phyloP scores from a whole-genome alignment of 371 early-diverging fungal genomes.

The Gilbertella persicaria region DNA sequence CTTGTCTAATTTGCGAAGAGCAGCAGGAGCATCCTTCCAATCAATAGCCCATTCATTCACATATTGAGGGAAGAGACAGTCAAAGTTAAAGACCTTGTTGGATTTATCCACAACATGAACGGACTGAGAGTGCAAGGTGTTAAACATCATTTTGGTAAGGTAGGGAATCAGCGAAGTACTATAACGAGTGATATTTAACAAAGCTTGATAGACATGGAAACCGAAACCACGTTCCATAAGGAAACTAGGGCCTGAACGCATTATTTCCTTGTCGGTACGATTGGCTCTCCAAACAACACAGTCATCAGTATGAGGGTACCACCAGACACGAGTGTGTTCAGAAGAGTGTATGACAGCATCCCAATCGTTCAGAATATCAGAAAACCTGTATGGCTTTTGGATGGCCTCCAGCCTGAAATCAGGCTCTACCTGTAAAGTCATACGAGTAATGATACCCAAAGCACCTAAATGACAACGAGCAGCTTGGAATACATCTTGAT shows the following conservation, averaged over 20 bases:
- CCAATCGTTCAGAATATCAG: slow-evolving; percentile 60
- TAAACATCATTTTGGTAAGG: slow-evolving; percentile 58
- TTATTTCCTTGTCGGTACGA: slow-evolving; percentile 54
- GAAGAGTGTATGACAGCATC: slow-evolving; percentile 61
- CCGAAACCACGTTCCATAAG: slow-evolving; percentile 57
- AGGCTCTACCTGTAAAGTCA: slow-evolving; percentile 73
- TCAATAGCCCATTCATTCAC: slow-evolving; percentile 89
- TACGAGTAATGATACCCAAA: slow-evolving; percentile 74
- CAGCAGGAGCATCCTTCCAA: slow-evolving; percentile 63
- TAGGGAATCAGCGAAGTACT: slow-evolving; percentile 63
- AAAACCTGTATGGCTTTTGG: slow-evolving; percentile 66
- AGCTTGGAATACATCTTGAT: slow-evolving; percentile 65
- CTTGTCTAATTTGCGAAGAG: slow-evolving; percentile 59
- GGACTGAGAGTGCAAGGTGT: slow-evolving; percentile 45
- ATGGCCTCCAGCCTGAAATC: slow-evolving; percentile 69
- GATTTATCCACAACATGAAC: slow-evolving; percentile 65
- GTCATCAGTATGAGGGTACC: slow-evolving; percentile 83
- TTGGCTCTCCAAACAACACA: slow-evolving; percentile 79
- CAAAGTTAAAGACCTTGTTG: slow-evolving; percentile 79
- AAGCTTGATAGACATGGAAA: slow-evolving; percentile 67
- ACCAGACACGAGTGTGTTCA: slow-evolving; percentile 84
- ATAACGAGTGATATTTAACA: slow-evolving; percentile 64
- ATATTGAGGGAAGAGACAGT: slow-evolving; percentile 84
- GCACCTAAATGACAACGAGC: slow-evolving; percentile 78
- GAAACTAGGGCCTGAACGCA: slow-evolving; percentile 36